Evolutionary conservation across 192 early-diverging fungal genomes (phyloP), one percentile per base, ranked within the genome.

Genomic region (Coemansia biformis): DNA sequence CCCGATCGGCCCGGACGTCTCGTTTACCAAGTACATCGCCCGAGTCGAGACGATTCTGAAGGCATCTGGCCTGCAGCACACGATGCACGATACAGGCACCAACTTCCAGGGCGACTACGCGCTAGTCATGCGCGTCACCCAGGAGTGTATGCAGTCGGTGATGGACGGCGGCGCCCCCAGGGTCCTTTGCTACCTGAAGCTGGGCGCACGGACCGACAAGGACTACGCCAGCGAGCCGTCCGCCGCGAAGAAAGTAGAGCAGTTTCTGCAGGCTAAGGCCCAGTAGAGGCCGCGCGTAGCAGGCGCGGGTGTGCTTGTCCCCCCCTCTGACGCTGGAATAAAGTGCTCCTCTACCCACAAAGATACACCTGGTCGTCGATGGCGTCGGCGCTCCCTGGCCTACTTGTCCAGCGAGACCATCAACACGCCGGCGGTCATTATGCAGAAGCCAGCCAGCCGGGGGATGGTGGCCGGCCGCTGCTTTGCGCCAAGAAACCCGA

Each of bases 71-170:
- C 53, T 72, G 14, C 48, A 64, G 40, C 69, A 72, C 37, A 65
- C 69, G 17, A 72, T 72, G 69, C 69, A 72, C 24, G 69, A 72
- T 31, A 61, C 69, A 0, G 69, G 69, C 2, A 72, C 69, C 0
- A 72, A 72, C 36, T 64, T 72, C 12, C 61, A 72, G 38, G 69
- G 69, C 29, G 69, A 72, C 13, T 72, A 64, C 40, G 46, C 61
- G 2, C 49, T 65, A n/a, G 53, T 72, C 8, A 29, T 54, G 1
- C 29, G 43, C 9, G 69, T 72, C 18, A 49, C 49, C 2, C 51
- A 61, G 41, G 33, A 63, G 45, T 72, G 69, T 21, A 72, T 72
- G 69, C 57, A 65, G 38, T 56, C 61, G 1, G 69, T 72, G 8
- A 40, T 72, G 23, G 69, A 72, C 15, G 61, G 40, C 24, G 69